Conservation (phyloP, 1,139 yeast species). For the Pichia sp. region DNA sequence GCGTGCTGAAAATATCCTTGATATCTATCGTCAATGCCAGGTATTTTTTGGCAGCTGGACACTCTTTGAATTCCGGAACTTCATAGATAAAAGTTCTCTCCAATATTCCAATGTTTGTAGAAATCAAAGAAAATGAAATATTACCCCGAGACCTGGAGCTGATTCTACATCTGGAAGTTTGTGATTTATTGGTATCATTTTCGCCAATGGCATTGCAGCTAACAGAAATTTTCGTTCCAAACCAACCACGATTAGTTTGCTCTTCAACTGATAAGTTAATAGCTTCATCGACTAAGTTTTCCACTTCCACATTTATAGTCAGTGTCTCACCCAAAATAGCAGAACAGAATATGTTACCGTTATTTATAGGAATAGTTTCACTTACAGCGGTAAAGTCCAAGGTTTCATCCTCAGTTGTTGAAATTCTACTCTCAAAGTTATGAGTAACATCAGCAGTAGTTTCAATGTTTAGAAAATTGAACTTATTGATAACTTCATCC, state of each 20-base stretch:
- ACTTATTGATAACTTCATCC: constrained; percentile 15
- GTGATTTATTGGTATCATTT: not conserved
- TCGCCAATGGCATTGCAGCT: constrained; percentile 2
- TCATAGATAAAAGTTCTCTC: constrained; percentile 8
- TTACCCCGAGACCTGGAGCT: constrained; percentile 4
- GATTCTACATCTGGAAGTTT: constrained; percentile 4
- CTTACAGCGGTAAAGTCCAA: not conserved
- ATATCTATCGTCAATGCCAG: constrained; percentile 11
- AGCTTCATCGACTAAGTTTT: constrained; percentile 10
- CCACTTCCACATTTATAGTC: constrained; percentile 1
- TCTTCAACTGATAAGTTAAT: constrained; percentile 7
- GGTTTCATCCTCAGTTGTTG: not conserved
- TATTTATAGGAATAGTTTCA: constrained; percentile 1
- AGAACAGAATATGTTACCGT: constrained; percentile 3
- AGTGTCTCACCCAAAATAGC: constrained; percentile 12
- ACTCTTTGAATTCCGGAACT: constrained; percentile 7
- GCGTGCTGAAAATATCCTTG: constrained; percentile 13
- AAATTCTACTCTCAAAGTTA: not conserved
- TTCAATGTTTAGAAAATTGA: constrained; percentile 13
- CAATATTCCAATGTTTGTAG: constrained; percentile 4
- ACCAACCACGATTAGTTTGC: constrained; percentile 10
- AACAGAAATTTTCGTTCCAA: constrained; percentile 9
- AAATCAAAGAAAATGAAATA: constrained; percentile 2
- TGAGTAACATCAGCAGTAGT: constrained; percentile 1
- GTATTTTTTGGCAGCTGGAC: constrained; percentile 10